Base-by-base conservation (phyloP, 2,329 filamentous ascomycete species). In the Lasiodiplodia sp. region DNA sequence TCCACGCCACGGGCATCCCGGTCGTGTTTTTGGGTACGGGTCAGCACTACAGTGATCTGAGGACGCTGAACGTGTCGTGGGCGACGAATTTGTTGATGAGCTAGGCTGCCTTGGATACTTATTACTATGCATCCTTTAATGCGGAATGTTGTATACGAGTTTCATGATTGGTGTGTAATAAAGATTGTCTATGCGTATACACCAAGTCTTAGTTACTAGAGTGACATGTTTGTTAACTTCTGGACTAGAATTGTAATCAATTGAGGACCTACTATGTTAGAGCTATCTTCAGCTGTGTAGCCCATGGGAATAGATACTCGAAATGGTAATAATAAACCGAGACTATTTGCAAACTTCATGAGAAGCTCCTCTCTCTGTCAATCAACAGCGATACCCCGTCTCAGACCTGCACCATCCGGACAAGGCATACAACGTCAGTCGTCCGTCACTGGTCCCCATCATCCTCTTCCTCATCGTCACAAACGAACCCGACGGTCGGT, bases 1-100 rank as follows among this genome's bases (percentile, higher is more conserved):
- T 99, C 49, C 95, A 98, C 82, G 95, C 96, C 3, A 99, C 96
- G 3, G 93, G 95, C 34, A 96, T 99, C 56, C 96, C 96, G 0
- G 94, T 99, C 23, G 87, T 98, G 12, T 99, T 99, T 77, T 87
- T 99, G 72, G 96, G 91, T 2, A 87, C 89, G 49, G 88, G 88
- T 4, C 88, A 91, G 80, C 88, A 90, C 78, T 91, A 91, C 76
- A 87, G 87, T 34, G 88, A 91, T 79, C 74, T 91, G 74, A 83
- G 88, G 74, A 87, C 86, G 28, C 75, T 91, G 72, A 90, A 88
- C 75, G 88, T 90, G n/a, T 83, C 85, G 21, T 89, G 87, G 84
- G 87, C 88, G 37, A 87, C 88, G 64, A 83, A 83, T 70, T 80
- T 89, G 75, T 77, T 90, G 73, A 89, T 90, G 87, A 87, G 79